Evolutionary conservation across 2,329 filamentous ascomycete species (phyloP).

Genomic region (Epicoccum nigrum): DNA sequence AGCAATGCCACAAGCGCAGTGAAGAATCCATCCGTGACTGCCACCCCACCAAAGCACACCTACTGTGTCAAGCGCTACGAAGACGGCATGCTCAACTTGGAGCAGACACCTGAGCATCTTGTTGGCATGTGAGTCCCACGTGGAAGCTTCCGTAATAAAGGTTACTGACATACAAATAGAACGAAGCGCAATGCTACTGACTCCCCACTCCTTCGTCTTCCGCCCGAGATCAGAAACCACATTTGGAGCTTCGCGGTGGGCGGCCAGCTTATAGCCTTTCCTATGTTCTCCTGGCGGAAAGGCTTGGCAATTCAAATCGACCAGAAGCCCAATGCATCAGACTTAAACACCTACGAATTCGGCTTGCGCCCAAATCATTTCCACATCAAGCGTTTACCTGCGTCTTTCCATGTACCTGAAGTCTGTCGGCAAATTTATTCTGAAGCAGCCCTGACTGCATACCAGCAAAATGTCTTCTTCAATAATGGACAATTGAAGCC

Average conservation of each 20-base stretch:
- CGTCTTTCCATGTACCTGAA: conserved; percentile 6
- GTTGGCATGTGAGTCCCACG: neutral
- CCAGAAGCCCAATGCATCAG: too few species aligned
- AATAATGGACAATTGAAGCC: too few species aligned
- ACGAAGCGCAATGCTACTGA: neutral
- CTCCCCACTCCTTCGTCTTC: conserved; percentile 4
- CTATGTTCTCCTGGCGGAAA: neutral
- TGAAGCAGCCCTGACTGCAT: conserved; percentile 1
- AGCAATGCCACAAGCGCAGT: too few species aligned
- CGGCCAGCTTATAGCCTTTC: neutral
- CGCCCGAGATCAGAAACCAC: neutral
- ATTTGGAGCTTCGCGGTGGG: conserved; percentile 3
- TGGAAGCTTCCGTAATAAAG: neutral
- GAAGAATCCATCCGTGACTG: neutral
- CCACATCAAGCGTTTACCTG: too few species aligned
- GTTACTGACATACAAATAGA: neutral
- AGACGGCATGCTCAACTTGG: neutral
- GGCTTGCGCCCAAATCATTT: too few species aligned
- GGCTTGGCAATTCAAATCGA: too few species aligned
- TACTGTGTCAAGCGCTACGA: neutral
- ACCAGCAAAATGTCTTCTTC: neutral
- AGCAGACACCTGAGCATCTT: neutral
- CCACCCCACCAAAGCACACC: neutral
- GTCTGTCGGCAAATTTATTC: conserved; percentile 18
- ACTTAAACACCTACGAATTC: too few species aligned